Base-by-base conservation (phyloP, 768 basidiomycete species). In the Lanmaoa rubissima region DNA sequence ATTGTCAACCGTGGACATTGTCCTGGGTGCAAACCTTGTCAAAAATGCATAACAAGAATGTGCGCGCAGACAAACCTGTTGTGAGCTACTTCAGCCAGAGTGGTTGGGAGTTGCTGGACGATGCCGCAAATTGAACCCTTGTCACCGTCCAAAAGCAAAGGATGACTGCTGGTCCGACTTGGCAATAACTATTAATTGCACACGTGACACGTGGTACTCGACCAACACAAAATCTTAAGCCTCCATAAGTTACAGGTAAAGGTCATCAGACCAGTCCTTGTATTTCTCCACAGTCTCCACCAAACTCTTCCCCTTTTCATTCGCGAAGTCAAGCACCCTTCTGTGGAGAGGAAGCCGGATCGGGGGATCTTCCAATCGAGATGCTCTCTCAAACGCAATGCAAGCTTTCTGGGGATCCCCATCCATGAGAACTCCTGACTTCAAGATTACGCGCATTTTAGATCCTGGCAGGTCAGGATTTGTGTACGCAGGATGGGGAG, bases 261-360 rank as follows among this genome's bases (percentile, higher is more conserved):
- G 3, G 1, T 68, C 61, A 45, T 63, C 65, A 9, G 63, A 61
- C 69, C 69, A 71, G 2, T 51, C 51, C 41, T 45, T 59, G 46
- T 67, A 67, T 39, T 55, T 69, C 48, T 67, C 59, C 1, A 26
- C 61, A 9, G 21, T 19, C 35, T 62, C 65, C 5, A 58, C 34
- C 35, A 62, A 51, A 26, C 31, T 34, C 24, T 54, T 59, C 11
- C 45, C 65, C 53, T 67, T 68, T 8, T 17, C 24, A 7, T 14
- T 57, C 11, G 48, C 50, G 14, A 48, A 10, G 17, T 10, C 31
- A 6, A 69, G 24, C 8, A 26, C 54, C 5, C 0, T 7, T 16
- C 39, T 52, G 32, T 69, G 68, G 10, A 68, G 41, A 24, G 61
- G 66, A 16, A 69, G 40, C 1, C 68, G 56, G 0, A 65, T 13